Percentiles rank a stretch among this genome's conserved stretches.
Conservation (phyloP, 345 rosid genomes). For the Syzygium grande region DNA sequence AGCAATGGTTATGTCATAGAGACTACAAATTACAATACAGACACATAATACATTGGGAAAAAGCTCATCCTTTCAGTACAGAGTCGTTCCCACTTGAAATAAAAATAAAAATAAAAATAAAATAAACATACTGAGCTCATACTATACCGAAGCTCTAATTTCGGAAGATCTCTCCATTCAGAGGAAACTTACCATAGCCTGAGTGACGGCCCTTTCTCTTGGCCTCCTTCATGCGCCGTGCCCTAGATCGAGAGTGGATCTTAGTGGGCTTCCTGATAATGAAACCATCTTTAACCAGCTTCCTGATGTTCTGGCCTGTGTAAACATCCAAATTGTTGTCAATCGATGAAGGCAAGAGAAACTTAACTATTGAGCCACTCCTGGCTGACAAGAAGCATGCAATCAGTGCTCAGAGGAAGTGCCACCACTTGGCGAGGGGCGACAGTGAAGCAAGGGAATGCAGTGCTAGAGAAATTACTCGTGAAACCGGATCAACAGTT, state of each 20-base stretch:
- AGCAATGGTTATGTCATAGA: background rate
- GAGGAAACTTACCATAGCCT: constrained; percentile 56
- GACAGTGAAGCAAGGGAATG: background rate
- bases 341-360: background rate
- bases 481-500: background rate
- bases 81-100: background rate
- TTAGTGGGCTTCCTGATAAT: constrained; percentile 95
- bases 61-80: background rate
- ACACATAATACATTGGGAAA: background rate
- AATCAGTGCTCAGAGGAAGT: background rate
- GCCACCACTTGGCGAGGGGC: background rate
- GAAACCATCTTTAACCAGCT: constrained; percentile 92
- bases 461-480: background rate
- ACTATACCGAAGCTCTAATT: background rate
- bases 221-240: constrained; percentile 78
- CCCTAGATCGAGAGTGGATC: constrained; percentile 93
- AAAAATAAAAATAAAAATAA: background rate
- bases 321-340: background rate
- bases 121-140: background rate
- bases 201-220: constrained; percentile 96
- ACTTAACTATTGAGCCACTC: background rate
- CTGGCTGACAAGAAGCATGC: background rate
- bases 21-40: background rate
- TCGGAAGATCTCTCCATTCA: background rate
- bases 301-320: constrained; percentile 89